Conservation (phyloP, 2,329 filamentous ascomycete genomes). For the Blastomyces silverae region DNA sequence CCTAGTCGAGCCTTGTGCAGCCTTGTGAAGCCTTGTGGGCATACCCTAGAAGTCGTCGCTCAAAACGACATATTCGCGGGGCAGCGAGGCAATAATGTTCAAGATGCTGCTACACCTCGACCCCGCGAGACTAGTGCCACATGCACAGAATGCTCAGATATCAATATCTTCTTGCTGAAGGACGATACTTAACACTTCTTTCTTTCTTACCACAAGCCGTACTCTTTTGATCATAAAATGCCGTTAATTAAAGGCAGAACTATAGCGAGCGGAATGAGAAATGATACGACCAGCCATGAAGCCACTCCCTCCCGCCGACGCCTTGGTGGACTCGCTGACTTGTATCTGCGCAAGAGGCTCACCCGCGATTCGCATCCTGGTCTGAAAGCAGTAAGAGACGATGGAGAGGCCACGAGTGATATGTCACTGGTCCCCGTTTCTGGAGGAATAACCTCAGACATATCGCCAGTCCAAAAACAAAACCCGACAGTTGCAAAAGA, state of each 20-base stretch:
- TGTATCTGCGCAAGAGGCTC: slow-evolving; percentile 7
- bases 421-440: not conserved
- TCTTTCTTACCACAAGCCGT: not conserved
- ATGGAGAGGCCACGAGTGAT: not conserved
- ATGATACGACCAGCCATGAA: not conserved
- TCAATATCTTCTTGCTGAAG: not conserved
- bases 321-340: slow-evolving; percentile 8
- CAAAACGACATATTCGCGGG: not conserved
- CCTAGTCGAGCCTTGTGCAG: not conserved
- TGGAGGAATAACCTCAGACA: not conserved
- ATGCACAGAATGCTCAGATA: not conserved
- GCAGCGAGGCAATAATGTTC: not conserved
- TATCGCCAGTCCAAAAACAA: not conserved
- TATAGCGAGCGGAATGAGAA: not conserved
- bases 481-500: not conserved
- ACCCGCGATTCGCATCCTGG: slow-evolving; percentile 8
- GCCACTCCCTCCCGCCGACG: not conserved
- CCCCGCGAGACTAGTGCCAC: not conserved
- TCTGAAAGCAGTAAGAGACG: slow-evolving; percentile 2
- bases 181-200: not conserved
- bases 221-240: not conserved
- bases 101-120: not conserved
- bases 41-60: not conserved
- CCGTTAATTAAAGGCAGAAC: not conserved
- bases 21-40: not conserved